Base-by-base conservation (phyloP, 257 asterid genomes). In the Ajuga chamaepitys region DNA sequence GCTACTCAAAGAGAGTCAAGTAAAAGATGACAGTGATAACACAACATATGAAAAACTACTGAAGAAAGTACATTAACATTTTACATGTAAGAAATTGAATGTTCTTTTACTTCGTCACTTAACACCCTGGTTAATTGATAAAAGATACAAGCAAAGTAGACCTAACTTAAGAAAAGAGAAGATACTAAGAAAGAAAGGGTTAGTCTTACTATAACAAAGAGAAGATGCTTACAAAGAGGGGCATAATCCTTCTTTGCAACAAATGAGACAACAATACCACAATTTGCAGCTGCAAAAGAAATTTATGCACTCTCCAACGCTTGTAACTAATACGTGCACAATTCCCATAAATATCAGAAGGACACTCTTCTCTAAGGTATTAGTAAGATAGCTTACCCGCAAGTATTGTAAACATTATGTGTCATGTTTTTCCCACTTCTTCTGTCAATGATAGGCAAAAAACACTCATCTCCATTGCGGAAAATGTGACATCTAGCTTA, bases 401-500 rank as follows among this genome's bases (percentile, higher is more conserved):
- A 86, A 75, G 85, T 94, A 67, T 88, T 90, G 55, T 86, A 85
- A 72, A 85, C 93, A 68, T 80, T 94, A 44, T 76, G 95, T 66
- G 90, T 80, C 70, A 90, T 76, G 82, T 85, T 90, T 53, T 90
- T 85, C 77, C 89, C 95, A 75, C 96, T 88, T 81, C 91, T 82
- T 74, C 97, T 74, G 78, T 94, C 99, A 73, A 82, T 61, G 41
- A 88, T 86, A 51, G 99, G 99, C 83, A 89, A 67, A 81, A 94
- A 88, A 78, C 99, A 94, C 75, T 94, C 99, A 67, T 94, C n/a
- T n/a, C 88, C 95, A 94, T 83, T 16, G 88, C 87, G 51, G 93
- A 80, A 57, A 82, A 74, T 8, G 97, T 93, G 61, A 94, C 95
- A 67, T 95, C 97, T 67, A 94, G 83, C 81, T 94, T 94, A 32